These are phyloP conservation scores for Calonectria honghensis DNA, from an alignment of 2,329 filamentous ascomycete species.

Conservation along the genomic window DNA sequence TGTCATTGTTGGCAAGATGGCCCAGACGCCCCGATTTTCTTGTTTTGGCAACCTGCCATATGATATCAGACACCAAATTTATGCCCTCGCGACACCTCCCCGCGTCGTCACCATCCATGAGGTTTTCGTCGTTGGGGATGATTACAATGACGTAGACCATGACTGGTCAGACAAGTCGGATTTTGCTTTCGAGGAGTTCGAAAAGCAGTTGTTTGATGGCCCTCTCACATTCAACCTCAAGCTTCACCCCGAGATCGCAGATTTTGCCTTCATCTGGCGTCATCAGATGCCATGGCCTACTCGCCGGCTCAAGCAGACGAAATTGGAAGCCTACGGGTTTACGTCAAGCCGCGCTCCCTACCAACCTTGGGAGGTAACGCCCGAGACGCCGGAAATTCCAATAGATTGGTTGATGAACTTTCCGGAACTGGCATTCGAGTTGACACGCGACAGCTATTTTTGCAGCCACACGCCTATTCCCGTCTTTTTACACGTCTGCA, in stretches of 20 bases:
- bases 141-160: not conserved
- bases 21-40: not conserved
- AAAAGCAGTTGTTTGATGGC: not conserved
- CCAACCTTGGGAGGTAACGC: not conserved
- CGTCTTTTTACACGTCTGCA: not conserved
- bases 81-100: not conserved
- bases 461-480: not conserved
- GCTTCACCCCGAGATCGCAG: not conserved
- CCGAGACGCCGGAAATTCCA: not conserved
- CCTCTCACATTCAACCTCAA: not conserved
- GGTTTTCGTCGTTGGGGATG: not conserved
- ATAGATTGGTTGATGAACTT: not conserved
- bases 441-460: not conserved
- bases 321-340: not conserved
- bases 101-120: not conserved
- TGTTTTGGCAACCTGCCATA: not conserved
- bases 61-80: constrained; percentile 1
- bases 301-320: not conserved
- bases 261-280: not conserved
- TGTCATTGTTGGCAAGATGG: not conserved
- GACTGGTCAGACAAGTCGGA: not conserved
- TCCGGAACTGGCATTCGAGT: constrained; percentile 1
- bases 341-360: not conserved
- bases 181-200: not conserved
- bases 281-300: not conserved